Conservation (phyloP, 139 green algal species). For the Asterochloris erici region DNA sequence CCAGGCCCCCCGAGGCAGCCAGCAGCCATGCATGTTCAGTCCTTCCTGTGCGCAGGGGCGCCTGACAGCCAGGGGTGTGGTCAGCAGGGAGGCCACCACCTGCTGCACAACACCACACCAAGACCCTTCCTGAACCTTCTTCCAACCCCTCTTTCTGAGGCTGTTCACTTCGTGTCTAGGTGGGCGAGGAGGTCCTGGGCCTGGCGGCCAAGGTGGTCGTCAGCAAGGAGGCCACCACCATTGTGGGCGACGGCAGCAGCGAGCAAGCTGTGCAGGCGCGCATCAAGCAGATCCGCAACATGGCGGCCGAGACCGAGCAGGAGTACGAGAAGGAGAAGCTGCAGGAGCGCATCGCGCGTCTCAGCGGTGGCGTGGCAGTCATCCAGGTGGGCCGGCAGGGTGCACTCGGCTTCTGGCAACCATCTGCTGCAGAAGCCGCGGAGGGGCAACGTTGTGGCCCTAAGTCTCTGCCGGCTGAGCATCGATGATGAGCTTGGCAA, state of each 20-base stretch:
- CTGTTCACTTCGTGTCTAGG: background rate
- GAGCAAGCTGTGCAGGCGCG: constrained; percentile 79
- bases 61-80: background rate
- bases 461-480: too few species aligned
- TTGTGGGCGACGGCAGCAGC: constrained; percentile 88
- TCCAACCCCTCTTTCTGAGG: background rate
- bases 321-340: constrained; percentile 99
- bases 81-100: background rate
- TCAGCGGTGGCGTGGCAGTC: constrained; percentile 96
- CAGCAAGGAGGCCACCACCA: constrained; percentile 93
- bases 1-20: too few species aligned
- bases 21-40: too few species aligned
- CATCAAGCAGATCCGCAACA: constrained; percentile 94
- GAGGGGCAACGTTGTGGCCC: too few species aligned
- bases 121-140: background rate
- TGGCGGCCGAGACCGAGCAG: constrained; percentile 77
- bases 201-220: constrained; percentile 86
- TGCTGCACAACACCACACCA: background rate
- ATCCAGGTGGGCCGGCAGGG: constrained; percentile 77
- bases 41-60: too few species aligned
- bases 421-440: too few species aligned
- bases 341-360: constrained; percentile 95
- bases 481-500: too few species aligned
- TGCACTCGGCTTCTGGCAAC: too few species aligned
- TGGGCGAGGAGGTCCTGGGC: constrained; percentile 83